Base-by-base conservation (phyloP, 2,329 filamentous ascomycete species). In the Shiraia bambusicola region DNA sequence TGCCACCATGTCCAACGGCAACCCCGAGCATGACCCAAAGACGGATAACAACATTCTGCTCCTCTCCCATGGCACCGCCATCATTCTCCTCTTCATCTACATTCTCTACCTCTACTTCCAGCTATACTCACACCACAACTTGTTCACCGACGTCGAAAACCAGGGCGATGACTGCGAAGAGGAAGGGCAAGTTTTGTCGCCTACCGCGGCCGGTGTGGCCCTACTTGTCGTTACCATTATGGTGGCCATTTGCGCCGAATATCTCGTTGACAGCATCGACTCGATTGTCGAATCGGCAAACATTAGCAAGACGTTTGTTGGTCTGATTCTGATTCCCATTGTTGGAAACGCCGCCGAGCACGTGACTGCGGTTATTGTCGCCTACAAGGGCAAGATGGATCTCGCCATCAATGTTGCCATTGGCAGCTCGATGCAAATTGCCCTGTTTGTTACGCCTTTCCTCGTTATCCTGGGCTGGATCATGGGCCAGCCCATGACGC, bases 281-380 rank as follows among this genome's bases (percentile, higher is more conserved):
- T 67, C 71, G 31, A 76, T 80, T 39, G 77, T 80, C 32, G 65
- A 75, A 45, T 70, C 70, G 15, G 71, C 74, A 7, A 59, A 74
- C 45, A 76, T 81, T 41, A 75, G 70, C 52, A 76, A 78, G 58
- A 79, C 78, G 4, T 81, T 81, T 52, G 76, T 81, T 47, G 78
- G 78, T 59, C 61, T 81, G 19, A 73, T 81, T 45, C 66, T 81
- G 16, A 70, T 81, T 2, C 78, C 78, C 1, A 80, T 80, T 40
- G 77, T 80, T 37, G 77, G 77, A 34, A 80, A 80, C 48, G 77
- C 77, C 3, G 77, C 76, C 17, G 77, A 80, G 56, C 76, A 79
- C 58, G 76, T 77, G 40, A 79, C 76, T 2, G 76, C 77, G 10
- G 72, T 76, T 17, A 73, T 77, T 9, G 76, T 79, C 16, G 76